Base-by-base conservation (phyloP, 2,329 filamentous ascomycete species). In the Graphiopsis chlorocephala region DNA sequence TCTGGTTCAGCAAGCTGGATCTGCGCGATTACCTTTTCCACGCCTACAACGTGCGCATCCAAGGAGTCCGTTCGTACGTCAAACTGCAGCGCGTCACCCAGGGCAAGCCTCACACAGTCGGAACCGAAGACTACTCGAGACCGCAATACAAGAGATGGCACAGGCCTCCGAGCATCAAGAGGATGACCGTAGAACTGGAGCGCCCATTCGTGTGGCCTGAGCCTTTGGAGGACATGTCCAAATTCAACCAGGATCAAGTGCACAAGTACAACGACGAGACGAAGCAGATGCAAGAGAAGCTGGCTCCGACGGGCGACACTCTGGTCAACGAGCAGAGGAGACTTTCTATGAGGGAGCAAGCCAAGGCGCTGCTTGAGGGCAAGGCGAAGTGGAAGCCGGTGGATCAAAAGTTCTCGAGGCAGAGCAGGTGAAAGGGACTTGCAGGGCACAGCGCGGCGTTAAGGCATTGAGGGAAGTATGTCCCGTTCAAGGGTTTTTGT, bases 1-100 rank as follows among this genome's bases (percentile, higher is more conserved):
- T 98, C 72, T 88, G 86, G 72, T 93, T 97, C 84, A 96, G 92
- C 84, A 99, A 99, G 81, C 89, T 98, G 78, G 95, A 99, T 78
- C 82, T 99, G 48, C 91, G 93, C 78, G 93, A 97, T 82, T 99
- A 98, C 82, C 89, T 99, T 67, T 91, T 87, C 81, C 88, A 96
- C 78, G 86, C 86, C 50, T 99, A 99, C 83, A 84, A 85, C 66
- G 88, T 98, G 67, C 85, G 88, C 68, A 86, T 89, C 62, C 81
- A 86, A 61, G 83, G 83, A 69, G 88, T 98, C 67, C 90, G 94
- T 67, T 93, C 91, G 61, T 94, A 87, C 74, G 86, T 98, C 74
- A 88, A 91, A 72, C 86, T 89, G 78, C 84, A 87, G 76, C 86
- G 85, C 55, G 77, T 89, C 38, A 85, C 84, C 64, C 85, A 86